These are phyloP conservation scores for Rhododendron griersonianum DNA, from an alignment of 148 eudicot genomes.

Conservation along the genomic window DNA sequence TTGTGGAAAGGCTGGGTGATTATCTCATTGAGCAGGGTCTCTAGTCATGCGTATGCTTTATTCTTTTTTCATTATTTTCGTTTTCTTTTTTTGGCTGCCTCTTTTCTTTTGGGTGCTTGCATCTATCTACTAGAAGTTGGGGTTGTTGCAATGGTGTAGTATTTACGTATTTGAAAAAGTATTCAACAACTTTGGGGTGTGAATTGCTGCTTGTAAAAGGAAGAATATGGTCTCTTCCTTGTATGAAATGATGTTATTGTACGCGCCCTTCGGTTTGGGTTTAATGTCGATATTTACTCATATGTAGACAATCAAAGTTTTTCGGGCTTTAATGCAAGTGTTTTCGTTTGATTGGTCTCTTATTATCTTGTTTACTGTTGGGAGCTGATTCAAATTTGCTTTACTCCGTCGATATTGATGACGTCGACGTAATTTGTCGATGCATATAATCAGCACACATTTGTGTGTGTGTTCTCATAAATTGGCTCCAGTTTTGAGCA, in stretches of 20 bases:
- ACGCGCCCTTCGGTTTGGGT: neutral
- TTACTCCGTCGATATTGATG: neutral
- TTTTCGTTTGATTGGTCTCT: neutral
- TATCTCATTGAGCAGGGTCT: conserved; percentile 39
- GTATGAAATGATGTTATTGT: neutral
- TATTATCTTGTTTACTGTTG: neutral
- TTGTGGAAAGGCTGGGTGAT: conserved; percentile 47
- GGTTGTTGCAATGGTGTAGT: neutral
- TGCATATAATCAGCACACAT: neutral
- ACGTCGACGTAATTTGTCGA: neutral
- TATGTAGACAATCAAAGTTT: neutral
- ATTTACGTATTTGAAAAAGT: neutral
- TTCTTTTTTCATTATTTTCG: neutral
- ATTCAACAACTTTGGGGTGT: neutral
- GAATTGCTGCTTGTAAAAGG: conserved; percentile 11
- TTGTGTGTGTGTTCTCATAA: neutral
- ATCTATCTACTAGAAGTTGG: neutral
- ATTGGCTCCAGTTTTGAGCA: conserved; percentile 27
- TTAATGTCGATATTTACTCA: neutral
- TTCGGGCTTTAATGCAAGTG: neutral
- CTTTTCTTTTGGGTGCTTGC: neutral
- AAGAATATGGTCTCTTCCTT: neutral
- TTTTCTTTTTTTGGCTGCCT: neutral
- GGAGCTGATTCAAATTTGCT: neutral
- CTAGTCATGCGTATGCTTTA: conserved; percentile 9